Base-by-base conservation (phyloP, 768 basidiomycete species). In the Polyporus arcularius region DNA sequence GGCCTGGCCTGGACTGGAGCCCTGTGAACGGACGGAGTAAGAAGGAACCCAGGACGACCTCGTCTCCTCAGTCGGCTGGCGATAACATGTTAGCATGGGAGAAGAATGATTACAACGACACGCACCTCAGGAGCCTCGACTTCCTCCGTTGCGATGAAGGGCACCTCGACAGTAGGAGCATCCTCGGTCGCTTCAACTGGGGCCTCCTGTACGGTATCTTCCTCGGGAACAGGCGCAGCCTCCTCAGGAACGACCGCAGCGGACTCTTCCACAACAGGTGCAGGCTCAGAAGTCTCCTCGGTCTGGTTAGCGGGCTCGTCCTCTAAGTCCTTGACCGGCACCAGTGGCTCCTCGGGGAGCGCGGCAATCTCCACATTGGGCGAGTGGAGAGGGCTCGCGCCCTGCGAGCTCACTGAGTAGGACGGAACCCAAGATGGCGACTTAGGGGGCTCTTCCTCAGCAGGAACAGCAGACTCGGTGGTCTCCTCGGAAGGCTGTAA, bases 351-450 rank as follows among this genome's bases (percentile, higher is more conserved):
- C 9, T 48, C 52, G 26, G 63, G 53, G 8, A 58, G 46, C 30
- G 58, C 57, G 10, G 32, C 59, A 0, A 52, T 31, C 21, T 57
- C 53, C 30, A 61, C 50, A 15, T 55, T 55, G 8, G 63, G 66
- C 2, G 45, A 41, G 32, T 60, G 61, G 26, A 54, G 40, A 26
- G 67, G 64, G 54, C 65, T 68, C 15, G 65, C 48, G 42, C 76
- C 78, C 69, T 78, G 78, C 9, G 66, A 77, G 43, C 75, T 80
- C 28, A 83, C 82, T 53, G 79, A 78, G 73, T 82, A 84, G 4
- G 82, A 82, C 8, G 79, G 75, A 15, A 76, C 75, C 80, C 79
- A 83, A 12, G 61, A 58, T 18, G 79, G 76, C 21, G 79, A 79
- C 57, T 78, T 79, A 11, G 79, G 76, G 32, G 74, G 68, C 47